Conservation (phyloP, 768 basidiomycete genomes). For the Boletales sp. region DNA sequence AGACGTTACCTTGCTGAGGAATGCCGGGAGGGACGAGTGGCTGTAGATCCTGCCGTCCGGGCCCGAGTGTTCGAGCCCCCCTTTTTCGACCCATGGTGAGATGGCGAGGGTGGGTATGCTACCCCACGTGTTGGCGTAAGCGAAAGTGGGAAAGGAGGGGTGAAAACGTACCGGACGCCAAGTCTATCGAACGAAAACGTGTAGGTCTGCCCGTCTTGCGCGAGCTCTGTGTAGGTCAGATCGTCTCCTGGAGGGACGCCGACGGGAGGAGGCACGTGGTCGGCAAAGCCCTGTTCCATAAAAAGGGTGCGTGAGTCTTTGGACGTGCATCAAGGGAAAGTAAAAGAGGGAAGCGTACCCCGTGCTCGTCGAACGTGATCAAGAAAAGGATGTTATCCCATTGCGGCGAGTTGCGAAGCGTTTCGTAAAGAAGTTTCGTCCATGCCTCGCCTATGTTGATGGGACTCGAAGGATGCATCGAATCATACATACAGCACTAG, state of each 20-base stretch:
- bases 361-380: slow-evolving; percentile 26
- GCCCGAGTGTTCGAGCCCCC: slow-evolving; percentile 10
- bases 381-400: slow-evolving; percentile 20
- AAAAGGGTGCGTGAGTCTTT: not conserved
- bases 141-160: not conserved
- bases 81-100: slow-evolving; percentile 24
- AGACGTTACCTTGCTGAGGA: slow-evolving; percentile 16
- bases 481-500: slow-evolving; percentile 22
- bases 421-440: slow-evolving; percentile 22
- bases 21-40: slow-evolving; percentile 20
- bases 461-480: slow-evolving; percentile 26
- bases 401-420: slow-evolving; percentile 22
- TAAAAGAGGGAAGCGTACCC: slow-evolving; percentile 5
- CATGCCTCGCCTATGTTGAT: slow-evolving; percentile 24
- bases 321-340: not conserved
- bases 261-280: slow-evolving; percentile 20
- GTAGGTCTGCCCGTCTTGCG: slow-evolving; percentile 15
- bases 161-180: slow-evolving; percentile 17
- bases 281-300: slow-evolving; percentile 18
- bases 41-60: slow-evolving; percentile 14
- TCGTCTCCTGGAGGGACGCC: slow-evolving; percentile 22
- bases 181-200: slow-evolving; percentile 23
- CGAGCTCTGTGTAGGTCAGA: slow-evolving; percentile 21
- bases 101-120: slow-evolving; percentile 21
- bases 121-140: not conserved